Evolutionary conservation across 2,329 filamentous ascomycete genomes (phyloP), one percentile per base, ranked within the genome.

Genomic region (Hypomyces perniciosus): DNA sequence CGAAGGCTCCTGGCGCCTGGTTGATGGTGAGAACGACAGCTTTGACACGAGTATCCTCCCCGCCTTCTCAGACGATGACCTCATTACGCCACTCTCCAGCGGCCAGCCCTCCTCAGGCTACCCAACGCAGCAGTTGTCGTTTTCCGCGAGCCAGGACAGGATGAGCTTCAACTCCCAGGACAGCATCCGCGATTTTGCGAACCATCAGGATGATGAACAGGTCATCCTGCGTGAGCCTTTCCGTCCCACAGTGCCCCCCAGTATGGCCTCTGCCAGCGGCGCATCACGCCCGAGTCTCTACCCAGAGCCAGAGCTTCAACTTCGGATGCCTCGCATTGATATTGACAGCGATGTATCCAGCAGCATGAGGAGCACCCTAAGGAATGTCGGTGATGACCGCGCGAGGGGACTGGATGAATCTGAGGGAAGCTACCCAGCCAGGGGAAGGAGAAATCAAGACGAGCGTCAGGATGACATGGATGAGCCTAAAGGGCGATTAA

Each of bases 1-100:
- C 39, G 76, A 79, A 55, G 73, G 75, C 56, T 82, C 79, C 20
- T 83, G 79, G 79, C 79, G 79, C 57, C 72, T 83, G 67, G 78
- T 83, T 9, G 79, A 83, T 52, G 78, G 76, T 60, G 79, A 81
- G 50, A 75, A 81, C 62, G 79, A 82, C 60, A 81, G 77, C 59
- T 82, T 82, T 61, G 79, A 80, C 57, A 80, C 78, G 5, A 74
- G 74, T 8, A 69, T 80, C 48, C 65, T 80, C 12, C 72, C 74
- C 6, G 70, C 73, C 33, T 62, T 75, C 30, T 64, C 48, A 28
- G 68, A 69, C 41, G 68, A 71, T 33, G 71, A 74, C 40, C 57
- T 68, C 45, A 53, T 70, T 28, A 52, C 64, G 29, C 61, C 69
- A 37, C 55, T 69, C 1, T 72, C 72, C 42, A 72, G 71, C 59